Evolutionary conservation across 768 basidiomycete genomes (phyloP), one percentile per base, ranked within the genome.

Genomic region (Lentinula sp.): DNA sequence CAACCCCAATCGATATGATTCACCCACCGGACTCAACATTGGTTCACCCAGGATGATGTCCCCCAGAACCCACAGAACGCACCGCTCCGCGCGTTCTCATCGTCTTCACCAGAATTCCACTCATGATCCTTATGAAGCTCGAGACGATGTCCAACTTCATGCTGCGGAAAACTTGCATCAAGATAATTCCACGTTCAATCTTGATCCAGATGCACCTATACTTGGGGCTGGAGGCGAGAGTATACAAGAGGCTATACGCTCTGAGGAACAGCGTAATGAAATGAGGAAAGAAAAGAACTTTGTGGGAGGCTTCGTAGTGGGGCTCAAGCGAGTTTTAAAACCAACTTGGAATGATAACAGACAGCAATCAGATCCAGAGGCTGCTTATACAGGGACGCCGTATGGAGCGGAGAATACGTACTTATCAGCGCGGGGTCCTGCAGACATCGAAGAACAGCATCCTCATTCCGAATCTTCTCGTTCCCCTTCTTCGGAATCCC

Each of bases 11-110:
- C 18, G 43, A 20, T 32, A 56, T 20, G 55, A 56, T 15, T 12
- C 37, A 6, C 55, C 55, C 15, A 28, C 55, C 15, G 28, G 55
- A 36, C 33, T 37, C 23, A 23, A 18, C 15, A 59, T 59, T 59
- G 57, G 57, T 13, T 35, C 57, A n/a, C 57, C 57, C 36, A 9
- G 57, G 48, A 59, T 59, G 57, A 59, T 59, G 46, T 48, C 57
- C 20, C 57, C 57, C 23, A 59, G 57, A 50, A 49, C 57, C 13
- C 57, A 59, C 15, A 46, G 57, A 36, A 50, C 57, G 39, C 42
- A 57, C 10, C 57, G 57, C 6, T 35, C 57, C 36, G 18, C n/a
- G 23, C 43, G 45, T 28, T 36, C 57, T 35, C 45, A 48, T 7
- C 45, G 57, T 59, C 33, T 37, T 36, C 43, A n/a, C 13, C 48